Evolutionary conservation across 2,329 filamentous ascomycete species (phyloP).

Genomic region (Mycosphaerella sp.): DNA sequence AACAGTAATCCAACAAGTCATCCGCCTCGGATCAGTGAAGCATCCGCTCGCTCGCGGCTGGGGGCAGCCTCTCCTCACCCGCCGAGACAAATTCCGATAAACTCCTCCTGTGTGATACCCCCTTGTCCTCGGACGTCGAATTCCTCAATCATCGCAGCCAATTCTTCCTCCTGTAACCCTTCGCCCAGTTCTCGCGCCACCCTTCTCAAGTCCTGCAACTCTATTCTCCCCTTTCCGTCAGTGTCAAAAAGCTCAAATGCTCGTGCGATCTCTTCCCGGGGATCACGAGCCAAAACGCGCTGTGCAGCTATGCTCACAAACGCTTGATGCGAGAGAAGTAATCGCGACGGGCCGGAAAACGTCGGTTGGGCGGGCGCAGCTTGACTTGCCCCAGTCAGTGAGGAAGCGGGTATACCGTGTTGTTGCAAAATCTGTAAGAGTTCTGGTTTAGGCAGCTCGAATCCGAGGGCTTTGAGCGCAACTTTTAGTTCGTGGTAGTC

Average conservation of each 20-base stretch:
- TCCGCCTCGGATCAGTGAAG: not conserved
- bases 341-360: conserved; percentile 47
- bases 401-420: conserved; percentile 60
- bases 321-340: conserved; percentile 65
- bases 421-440: conserved; percentile 73
- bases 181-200: conserved; percentile 90
- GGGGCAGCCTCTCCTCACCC: conserved; percentile 8
- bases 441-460: conserved; percentile 80
- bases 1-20: not conserved
- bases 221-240: conserved; percentile 85
- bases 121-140: conserved; percentile 94
- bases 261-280: conserved; percentile 80
- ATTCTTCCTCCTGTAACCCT: conserved; percentile 84
- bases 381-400: conserved; percentile 36
- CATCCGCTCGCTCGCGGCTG: not conserved
- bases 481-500: conserved; percentile 99
- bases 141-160: conserved; percentile 95
- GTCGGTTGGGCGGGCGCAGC: conserved; percentile 29
- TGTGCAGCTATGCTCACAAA: conserved; percentile 71
- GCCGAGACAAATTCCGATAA: conserved; percentile 59
- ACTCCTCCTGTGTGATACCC: conserved; percentile 59
- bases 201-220: conserved; percentile 75
- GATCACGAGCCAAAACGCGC: conserved; percentile 75
- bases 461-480: conserved; percentile 89
- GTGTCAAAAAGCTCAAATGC: conserved; percentile 93